Percentiles rank a stretch among this genome's conserved stretches.
phyloP scores from a whole-genome alignment of 1,284 basidiomycete species.

The Trichosporon sp. region DNA sequence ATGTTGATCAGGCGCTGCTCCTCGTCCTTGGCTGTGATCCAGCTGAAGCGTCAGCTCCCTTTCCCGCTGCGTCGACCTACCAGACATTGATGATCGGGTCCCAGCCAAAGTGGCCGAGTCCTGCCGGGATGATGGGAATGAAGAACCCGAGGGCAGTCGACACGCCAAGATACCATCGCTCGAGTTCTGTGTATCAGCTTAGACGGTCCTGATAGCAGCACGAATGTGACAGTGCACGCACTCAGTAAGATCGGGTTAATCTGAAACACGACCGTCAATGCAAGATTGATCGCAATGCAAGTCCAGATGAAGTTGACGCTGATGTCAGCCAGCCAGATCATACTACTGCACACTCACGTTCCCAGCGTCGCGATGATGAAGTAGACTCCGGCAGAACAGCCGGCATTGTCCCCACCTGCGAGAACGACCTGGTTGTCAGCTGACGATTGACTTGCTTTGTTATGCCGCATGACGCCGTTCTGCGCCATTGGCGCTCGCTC shows the following conservation, averaged over 20 bases:
- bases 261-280: constrained; percentile 32
- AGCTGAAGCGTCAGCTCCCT: constrained; percentile 9
- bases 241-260: constrained; percentile 29
- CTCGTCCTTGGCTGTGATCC: constrained; percentile 12
- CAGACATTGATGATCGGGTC: constrained; percentile 18
- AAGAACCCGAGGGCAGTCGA: constrained; percentile 22
- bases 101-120: constrained; percentile 22
- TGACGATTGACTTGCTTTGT: not conserved
- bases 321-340: not conserved
- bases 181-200: constrained; percentile 8
- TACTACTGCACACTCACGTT: constrained; percentile 21
- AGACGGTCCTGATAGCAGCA: not conserved
- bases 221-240: not conserved
- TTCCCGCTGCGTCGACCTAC: not conserved
- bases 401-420: constrained; percentile 1
- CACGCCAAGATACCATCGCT: constrained; percentile 18
- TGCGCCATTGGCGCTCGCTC: not conserved
- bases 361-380: constrained; percentile 29
- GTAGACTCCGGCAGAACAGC: constrained; percentile 28
- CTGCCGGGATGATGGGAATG: constrained; percentile 21
- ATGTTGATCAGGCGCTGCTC: constrained; percentile 18
- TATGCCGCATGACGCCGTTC: not conserved
- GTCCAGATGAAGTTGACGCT: constrained; percentile 39
- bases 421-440: constrained; percentile 4
- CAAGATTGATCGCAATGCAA: constrained; percentile 36